phyloP scores from a whole-genome alignment of 1,284 basidiomycete genomes.

The Calocybe gambosa region DNA sequence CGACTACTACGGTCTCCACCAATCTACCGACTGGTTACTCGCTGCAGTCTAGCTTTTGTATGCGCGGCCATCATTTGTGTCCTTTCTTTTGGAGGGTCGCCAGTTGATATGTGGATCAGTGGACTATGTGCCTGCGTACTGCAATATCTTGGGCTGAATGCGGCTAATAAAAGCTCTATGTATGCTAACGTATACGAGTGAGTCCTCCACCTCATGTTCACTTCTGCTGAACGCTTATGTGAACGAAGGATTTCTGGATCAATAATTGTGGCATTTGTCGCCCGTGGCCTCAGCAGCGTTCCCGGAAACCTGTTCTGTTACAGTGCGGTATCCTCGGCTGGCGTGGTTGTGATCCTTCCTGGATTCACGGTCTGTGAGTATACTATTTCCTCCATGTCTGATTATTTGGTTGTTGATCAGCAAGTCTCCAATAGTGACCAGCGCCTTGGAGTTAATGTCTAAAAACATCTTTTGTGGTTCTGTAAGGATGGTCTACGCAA shows the following conservation, averaged over 20 bases:
- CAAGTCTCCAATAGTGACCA: constrained; percentile 50
- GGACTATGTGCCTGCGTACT: constrained; percentile 65
- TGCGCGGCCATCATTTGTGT: constrained; percentile 75
- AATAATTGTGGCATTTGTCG: constrained; percentile 77
- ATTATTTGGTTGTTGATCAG: constrained; percentile 12
- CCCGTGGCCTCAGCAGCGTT: constrained; percentile 67
- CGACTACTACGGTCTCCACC: constrained; percentile 55
- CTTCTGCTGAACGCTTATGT: background rate
- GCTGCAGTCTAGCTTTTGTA: constrained; percentile 68
- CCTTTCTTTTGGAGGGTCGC: constrained; percentile 76
- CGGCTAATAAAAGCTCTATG: constrained; percentile 73
- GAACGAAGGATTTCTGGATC: constrained; percentile 67
- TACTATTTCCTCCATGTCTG: background rate
- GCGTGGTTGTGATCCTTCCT: constrained; percentile 73
- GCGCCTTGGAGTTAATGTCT: constrained; percentile 78
- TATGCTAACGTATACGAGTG: constrained; percentile 90
- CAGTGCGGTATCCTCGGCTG: constrained; percentile 76
- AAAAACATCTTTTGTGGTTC: constrained; percentile 80
- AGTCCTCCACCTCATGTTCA: constrained; percentile 24
- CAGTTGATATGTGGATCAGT: constrained; percentile 77
- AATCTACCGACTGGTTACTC: constrained; percentile 53
- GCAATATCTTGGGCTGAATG: constrained; percentile 71
- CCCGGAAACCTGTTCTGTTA: constrained; percentile 72
- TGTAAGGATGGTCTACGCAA: constrained; percentile 82
- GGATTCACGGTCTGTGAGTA: constrained; percentile 71